phyloP scores from a whole-genome alignment of 257 asterid genomes.

The Penstemon davidsonii region DNA sequence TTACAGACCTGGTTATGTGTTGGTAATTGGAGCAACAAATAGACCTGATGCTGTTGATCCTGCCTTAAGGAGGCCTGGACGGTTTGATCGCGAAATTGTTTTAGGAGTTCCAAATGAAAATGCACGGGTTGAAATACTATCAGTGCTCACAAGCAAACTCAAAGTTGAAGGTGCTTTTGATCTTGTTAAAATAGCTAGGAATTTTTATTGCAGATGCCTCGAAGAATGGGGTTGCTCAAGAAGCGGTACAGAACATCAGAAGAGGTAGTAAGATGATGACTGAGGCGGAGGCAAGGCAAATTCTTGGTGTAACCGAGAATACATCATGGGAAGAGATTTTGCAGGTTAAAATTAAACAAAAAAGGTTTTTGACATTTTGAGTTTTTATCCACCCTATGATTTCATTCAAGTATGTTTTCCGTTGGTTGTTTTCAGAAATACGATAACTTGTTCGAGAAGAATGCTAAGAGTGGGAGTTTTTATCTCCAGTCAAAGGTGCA shows the following conservation, averaged over 20 bases:
- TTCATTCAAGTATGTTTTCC: not conserved
- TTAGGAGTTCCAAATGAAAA: conserved; percentile 81
- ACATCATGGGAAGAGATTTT: conserved; percentile 73
- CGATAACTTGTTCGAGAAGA: conserved; percentile 59
- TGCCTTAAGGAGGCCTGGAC: conserved; percentile 92
- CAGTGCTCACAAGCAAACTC: conserved; percentile 57
- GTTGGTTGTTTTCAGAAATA: conserved; percentile 46
- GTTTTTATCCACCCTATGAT: not conserved
- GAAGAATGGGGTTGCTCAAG: conserved; percentile 74
- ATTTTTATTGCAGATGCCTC: conserved; percentile 64
- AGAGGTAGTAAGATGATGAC: conserved; percentile 64
- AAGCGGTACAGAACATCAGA: conserved; percentile 58
- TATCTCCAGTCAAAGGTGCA: conserved; percentile 71
- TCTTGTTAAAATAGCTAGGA: conserved; percentile 73
- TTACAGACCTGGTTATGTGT: conserved; percentile 53
- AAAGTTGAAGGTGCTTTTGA: conserved; percentile 84
- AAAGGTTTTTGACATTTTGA: not conserved
- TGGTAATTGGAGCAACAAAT: conserved; percentile 91
- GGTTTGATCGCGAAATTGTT: conserved; percentile 81
- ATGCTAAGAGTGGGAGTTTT: conserved; percentile 62
- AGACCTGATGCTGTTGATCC: conserved; percentile 86
- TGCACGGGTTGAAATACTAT: conserved; percentile 68
- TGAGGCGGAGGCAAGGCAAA: conserved; percentile 74
- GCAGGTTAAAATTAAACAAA: conserved; percentile 37
- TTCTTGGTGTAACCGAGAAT: conserved; percentile 68